Evolutionary conservation across 495 filamentous ascomycete genomes (phyloP).

Genomic region (Aspergillus diversus): DNA sequence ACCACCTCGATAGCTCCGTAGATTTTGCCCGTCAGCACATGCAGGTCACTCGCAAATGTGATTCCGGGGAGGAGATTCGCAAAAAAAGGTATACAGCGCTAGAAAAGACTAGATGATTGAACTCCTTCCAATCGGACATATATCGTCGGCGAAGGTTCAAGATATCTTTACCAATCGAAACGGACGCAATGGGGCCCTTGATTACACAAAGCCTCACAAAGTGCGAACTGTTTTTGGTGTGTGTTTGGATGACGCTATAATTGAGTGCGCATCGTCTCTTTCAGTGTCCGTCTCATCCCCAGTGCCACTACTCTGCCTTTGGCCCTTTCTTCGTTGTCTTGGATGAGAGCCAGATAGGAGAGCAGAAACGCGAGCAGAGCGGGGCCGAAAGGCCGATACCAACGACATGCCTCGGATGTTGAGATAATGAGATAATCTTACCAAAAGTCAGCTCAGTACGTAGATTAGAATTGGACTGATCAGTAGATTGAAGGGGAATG

Average conservation of each 20-base stretch:
- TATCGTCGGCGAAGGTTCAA: constrained; percentile 58
- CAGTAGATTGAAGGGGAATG: neutral
- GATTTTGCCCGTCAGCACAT: constrained; percentile 65
- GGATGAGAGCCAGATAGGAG: constrained; percentile 27
- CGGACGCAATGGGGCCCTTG: constrained; percentile 53
- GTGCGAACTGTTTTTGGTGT: constrained; percentile 40
- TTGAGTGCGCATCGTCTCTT: constrained; percentile 42
- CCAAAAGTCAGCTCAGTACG: no score
- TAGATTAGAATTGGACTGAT: neutral
- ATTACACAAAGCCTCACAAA: constrained; percentile 40
- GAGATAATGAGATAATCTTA: neutral
- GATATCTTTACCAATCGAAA: constrained; percentile 66
- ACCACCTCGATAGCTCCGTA: constrained; percentile 76
- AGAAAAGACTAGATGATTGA: constrained; percentile 73
- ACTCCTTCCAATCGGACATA: constrained; percentile 67
- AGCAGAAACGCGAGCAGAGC: constrained; percentile 34
- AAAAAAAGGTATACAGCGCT: constrained; percentile 78
- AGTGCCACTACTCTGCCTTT: constrained; percentile 11
- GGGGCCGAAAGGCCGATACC: constrained; percentile 44
- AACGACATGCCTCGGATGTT: constrained; percentile 31
- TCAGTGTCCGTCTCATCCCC: constrained; percentile 24
- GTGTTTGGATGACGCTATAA: constrained; percentile 48
- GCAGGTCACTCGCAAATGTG: constrained; percentile 72
- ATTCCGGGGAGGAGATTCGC: constrained; percentile 75
- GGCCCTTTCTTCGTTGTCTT: constrained; percentile 26